Percentiles rank a stretch among this genome's conserved stretches.
phyloP scores from a whole-genome alignment of 371 early-diverging fungal genomes.

The Circinella minor region DNA sequence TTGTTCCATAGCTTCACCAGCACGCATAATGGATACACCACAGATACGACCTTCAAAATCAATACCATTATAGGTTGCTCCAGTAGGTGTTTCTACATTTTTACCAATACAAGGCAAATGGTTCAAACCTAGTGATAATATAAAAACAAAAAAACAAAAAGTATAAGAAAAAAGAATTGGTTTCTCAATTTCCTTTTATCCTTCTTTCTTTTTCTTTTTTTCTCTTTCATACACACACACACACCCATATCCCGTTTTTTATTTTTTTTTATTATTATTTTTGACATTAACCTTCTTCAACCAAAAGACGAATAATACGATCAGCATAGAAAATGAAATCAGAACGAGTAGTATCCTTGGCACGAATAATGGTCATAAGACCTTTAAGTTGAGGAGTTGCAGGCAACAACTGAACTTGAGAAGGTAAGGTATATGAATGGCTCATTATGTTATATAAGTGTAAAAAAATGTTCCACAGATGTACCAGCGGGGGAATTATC shows the following conservation, averaged over 20 bases:
- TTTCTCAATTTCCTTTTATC: no score
- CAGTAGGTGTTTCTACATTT: constrained; percentile 80
- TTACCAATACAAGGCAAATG: constrained; percentile 87
- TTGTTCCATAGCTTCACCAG: constrained; percentile 94
- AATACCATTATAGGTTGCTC: constrained; percentile 72
- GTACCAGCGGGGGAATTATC: no score
- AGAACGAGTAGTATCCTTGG: constrained; percentile 76
- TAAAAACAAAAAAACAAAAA: background rate
- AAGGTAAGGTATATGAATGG: constrained; percentile 47
- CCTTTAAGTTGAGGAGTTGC: constrained; percentile 83
- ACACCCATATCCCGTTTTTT: no score
- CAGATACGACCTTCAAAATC: constrained; percentile 90
- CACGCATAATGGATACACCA: constrained; percentile 95
- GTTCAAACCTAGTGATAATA: constrained; percentile 70
- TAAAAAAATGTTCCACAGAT: no score
- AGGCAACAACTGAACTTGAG: constrained; percentile 72
- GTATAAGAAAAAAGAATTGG: no score
- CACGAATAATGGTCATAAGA: constrained; percentile 86
- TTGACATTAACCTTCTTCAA: constrained; percentile 8
- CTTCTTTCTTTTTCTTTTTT: no score
- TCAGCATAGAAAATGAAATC: constrained; percentile 96
- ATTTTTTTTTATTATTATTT: background rate
- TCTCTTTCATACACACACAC: background rate
- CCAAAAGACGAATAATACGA: constrained; percentile 88
- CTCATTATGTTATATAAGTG: constrained; percentile 8